Percentiles rank a stretch among this genome's conserved stretches.
phyloP scores from a whole-genome alignment of 2,329 filamentous ascomycete genomes.

The Mariannaea sp. region DNA sequence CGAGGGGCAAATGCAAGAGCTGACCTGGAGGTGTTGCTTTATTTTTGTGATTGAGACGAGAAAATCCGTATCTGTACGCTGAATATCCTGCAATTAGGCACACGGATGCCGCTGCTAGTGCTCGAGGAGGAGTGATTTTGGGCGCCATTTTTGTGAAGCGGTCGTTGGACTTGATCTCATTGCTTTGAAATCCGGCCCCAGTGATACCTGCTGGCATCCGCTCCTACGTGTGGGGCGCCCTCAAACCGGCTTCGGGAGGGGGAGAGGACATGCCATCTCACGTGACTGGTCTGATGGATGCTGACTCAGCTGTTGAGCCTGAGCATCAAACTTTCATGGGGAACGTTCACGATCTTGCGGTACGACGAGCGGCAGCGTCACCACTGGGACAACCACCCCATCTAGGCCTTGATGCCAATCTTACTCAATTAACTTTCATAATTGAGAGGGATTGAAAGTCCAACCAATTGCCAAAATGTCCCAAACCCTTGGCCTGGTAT shows the following conservation, averaged over 20 bases:
- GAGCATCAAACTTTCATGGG: constrained; percentile 39
- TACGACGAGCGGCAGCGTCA: constrained; percentile 27
- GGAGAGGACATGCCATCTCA: constrained; percentile 21
- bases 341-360: constrained; percentile 27
- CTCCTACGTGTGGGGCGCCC: constrained; percentile 23
- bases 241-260: constrained; percentile 30
- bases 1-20: constrained; percentile 25
- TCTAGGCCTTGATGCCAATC: constrained; percentile 18
- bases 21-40: constrained; percentile 30
- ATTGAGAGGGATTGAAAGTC: constrained; percentile 29
- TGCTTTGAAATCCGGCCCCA: constrained; percentile 44
- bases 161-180: constrained; percentile 22
- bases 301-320: constrained; percentile 35
- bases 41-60: constrained; percentile 28
- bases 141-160: constrained; percentile 36
- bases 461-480: constrained; percentile 63
- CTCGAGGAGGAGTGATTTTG: constrained; percentile 34
- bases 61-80: constrained; percentile 36
- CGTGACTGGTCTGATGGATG: constrained; percentile 31
- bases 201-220: constrained; percentile 34
- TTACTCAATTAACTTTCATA: constrained; percentile 19
- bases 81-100: constrained; percentile 38
- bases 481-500: constrained; percentile 76
- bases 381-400: constrained; percentile 22
- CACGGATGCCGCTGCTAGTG: constrained; percentile 38